Base-by-base conservation (phyloP, 2,329 filamentous ascomycete species). In the Apiospora koreana region DNA sequence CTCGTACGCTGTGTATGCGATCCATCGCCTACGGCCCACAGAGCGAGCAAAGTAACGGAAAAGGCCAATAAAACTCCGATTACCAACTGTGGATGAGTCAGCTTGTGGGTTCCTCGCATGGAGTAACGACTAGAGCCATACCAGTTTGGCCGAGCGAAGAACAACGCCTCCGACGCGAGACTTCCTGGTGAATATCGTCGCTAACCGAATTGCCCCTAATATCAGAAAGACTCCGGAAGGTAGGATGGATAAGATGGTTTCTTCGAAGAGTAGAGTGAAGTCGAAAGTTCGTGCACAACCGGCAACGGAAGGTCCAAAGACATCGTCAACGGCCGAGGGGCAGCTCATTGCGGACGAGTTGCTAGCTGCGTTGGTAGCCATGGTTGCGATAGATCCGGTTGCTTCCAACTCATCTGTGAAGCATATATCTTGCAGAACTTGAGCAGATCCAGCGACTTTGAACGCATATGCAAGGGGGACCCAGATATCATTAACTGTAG, bases 241-340 rank as follows among this genome's bases (percentile, higher is more conserved):
- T 38, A 64, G 43, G n/a, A 77, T 76, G 23, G 75, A 74, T 21
- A 77, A 64, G 12, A 77, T 75, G 12, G 74, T 71, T 65, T 77
- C 75, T 68, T 77, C 76, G 54, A 77, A 77, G 0, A 77, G 64
- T 23, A 77, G 71, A 46, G 75, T 76, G 70, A 77, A 77, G 68
- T 77, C 74, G 41, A 77, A 76, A 8, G 65, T 38, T 25, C 69
- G 66, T 42, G 66, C 69, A 43, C 66, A 70, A 8, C 28, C n/a
- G 12, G 68, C 42, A 28, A 70, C 69, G 42, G 50, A 43, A 12
- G 69, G 69, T 18, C 69, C 69, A 42, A 70, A 70, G 35, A 9
- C 54, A 31, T 64, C 54, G 48, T 70, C 69, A 54, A 68, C 54
- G 18, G 46, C 23, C 21, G 38, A 28, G 25, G 66, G 65, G 66